These are phyloP conservation scores for Penicillium griseofulvum DNA, from an alignment of 2,329 filamentous ascomycete species.

Conservation along the genomic window DNA sequence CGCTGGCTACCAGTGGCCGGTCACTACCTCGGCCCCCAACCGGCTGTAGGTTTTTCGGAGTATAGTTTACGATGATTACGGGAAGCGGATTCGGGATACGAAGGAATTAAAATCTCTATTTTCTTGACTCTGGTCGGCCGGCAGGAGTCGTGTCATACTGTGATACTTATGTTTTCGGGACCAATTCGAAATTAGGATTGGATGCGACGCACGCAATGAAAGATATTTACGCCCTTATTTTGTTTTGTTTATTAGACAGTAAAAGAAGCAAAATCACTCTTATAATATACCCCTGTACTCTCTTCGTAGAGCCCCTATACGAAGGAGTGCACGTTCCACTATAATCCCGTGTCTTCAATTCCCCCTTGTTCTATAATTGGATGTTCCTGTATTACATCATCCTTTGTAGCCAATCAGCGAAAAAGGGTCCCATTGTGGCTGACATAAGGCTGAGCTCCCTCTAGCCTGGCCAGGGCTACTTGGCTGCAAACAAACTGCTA, in stretches of 20 bases:
- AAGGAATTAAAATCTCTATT: constrained; percentile 26
- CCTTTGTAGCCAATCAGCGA: not conserved
- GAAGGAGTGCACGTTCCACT: not conserved
- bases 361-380: constrained; percentile 4
- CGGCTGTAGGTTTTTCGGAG: constrained; percentile 64
- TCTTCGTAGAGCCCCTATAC: not conserved
- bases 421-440: not conserved
- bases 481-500: not conserved
- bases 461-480: not conserved
- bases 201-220: constrained; percentile 18
- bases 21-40: constrained; percentile 67
- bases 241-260: not conserved
- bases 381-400: not conserved
- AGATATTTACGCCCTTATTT: constrained; percentile 9
- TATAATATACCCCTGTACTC: not conserved
- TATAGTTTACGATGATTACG: constrained; percentile 26
- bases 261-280: not conserved
- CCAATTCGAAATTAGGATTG: constrained; percentile 9
- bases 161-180: constrained; percentile 7
- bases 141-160: constrained; percentile 14
- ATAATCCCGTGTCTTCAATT: not conserved
- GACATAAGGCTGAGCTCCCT: not conserved
- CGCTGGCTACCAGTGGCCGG: constrained; percentile 92
- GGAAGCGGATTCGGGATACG: constrained; percentile 19
- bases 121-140: constrained; percentile 9